Evolutionary conservation across 768 basidiomycete species (phyloP).

Genomic region (Gyrodon lividus): DNA sequence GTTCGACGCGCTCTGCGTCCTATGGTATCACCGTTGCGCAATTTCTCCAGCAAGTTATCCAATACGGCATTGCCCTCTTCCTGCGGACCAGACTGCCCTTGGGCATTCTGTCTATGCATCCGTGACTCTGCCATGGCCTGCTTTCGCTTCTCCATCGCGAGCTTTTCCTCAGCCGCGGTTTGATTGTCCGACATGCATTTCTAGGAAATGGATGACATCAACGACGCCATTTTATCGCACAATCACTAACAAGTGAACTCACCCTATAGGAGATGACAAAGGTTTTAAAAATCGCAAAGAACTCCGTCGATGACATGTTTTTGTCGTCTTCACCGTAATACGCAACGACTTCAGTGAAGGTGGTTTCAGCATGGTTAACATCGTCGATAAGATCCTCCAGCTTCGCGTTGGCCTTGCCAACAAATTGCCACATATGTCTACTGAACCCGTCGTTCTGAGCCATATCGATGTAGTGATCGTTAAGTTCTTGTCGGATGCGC

Average conservation of each 20-base stretch:
- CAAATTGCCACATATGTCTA: slow-evolving; percentile 89
- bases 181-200: slow-evolving; percentile 88
- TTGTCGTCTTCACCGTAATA: slow-evolving; percentile 95
- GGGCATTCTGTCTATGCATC: slow-evolving; percentile 50
- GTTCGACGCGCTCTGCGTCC: slow-evolving; percentile 53
- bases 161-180: slow-evolving; percentile 66
- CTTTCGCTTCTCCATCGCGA: slow-evolving; percentile 66
- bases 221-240: background rate
- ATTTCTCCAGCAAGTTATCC: slow-evolving; percentile 68
- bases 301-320: slow-evolving; percentile 82
- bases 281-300: slow-evolving; percentile 96
- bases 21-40: slow-evolving; percentile 67
- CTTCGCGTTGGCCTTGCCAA: slow-evolving; percentile 69
- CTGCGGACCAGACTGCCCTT: slow-evolving; percentile 42
- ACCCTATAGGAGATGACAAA: slow-evolving; percentile 94
- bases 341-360: slow-evolving; percentile 79
- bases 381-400: slow-evolving; percentile 85
- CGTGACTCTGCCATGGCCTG: slow-evolving; percentile 64
- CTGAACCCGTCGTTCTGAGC: slow-evolving; percentile 76
- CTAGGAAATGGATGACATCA: slow-evolving; percentile 38
- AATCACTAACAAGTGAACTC: slow-evolving; percentile 15
- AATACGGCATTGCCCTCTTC: slow-evolving; percentile 60
- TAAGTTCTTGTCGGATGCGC: slow-evolving; percentile 75
- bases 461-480: slow-evolving; percentile 74
- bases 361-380: slow-evolving; percentile 80